These are phyloP conservation scores for Trapa incisa DNA, from an alignment of 345 rosid genomes.

Conservation along the genomic window DNA sequence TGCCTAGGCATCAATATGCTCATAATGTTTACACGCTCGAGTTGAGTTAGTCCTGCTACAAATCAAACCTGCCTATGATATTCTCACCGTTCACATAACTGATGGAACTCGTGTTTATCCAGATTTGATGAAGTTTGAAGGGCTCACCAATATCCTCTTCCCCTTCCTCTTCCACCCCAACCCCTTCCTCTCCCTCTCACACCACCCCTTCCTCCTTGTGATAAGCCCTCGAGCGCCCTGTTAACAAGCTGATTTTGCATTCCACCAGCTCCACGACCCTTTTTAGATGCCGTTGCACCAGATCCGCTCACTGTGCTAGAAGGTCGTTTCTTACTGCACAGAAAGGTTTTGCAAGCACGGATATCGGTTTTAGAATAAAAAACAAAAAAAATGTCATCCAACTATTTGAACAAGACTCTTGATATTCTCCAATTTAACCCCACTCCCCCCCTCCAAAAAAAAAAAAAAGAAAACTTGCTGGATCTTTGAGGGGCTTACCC, in stretches of 20 bases:
- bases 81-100: not conserved
- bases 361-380: not conserved
- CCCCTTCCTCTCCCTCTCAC: constrained; percentile 48
- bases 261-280: constrained; percentile 60
- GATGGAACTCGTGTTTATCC: not conserved
- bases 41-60: not conserved
- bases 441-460: no score
- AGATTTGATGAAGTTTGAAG: not conserved
- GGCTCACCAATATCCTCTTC: constrained; percentile 36
- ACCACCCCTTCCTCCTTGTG: constrained; percentile 67
- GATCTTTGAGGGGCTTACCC: constrained; percentile 32
- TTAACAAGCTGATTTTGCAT: constrained; percentile 69
- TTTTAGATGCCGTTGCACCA: constrained; percentile 37
- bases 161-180: constrained; percentile 61
- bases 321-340: constrained; percentile 66
- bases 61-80: not conserved
- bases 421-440: no score
- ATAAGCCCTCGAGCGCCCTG: constrained; percentile 82
- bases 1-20: not conserved
- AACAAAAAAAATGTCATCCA: no score
- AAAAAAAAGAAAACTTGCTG: not conserved
- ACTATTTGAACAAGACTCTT: no score
- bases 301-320: constrained; percentile 49
- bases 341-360: not conserved
- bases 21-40: not conserved